A percentile compares a stretch with the other conserved stretches of the same genome.
Evolutionary conservation across 805 yeast species (phyloP).

Genomic region (Saccharomycopsis sp.): DNA sequence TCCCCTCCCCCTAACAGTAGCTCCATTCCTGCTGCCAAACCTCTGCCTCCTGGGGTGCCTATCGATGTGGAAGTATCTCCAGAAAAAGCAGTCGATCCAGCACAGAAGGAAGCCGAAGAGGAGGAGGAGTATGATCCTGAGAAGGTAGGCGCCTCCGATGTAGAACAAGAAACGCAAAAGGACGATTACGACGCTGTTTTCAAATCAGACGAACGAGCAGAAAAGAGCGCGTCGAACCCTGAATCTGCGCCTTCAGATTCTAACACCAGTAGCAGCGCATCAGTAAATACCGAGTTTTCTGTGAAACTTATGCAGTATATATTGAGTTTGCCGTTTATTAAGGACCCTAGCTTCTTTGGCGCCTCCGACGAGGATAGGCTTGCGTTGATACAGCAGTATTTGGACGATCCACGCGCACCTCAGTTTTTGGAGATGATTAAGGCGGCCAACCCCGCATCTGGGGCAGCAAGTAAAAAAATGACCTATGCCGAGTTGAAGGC

Average conservation of each 20-base stretch:
- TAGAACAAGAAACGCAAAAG: constrained; percentile 5
- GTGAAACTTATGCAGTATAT: constrained; percentile 28
- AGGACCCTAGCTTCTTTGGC: constrained; percentile 31
- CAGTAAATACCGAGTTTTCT: constrained; percentile 21
- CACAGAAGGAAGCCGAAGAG: constrained; percentile 7
- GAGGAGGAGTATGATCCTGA: constrained; percentile 9
- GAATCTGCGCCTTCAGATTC: background rate
- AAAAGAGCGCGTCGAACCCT: constrained; percentile 8
- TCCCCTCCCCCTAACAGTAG: background rate
- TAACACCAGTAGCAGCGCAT: constrained; percentile 15
- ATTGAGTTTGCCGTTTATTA: constrained; percentile 27
- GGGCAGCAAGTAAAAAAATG: background rate
- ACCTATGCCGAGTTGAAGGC: background rate
- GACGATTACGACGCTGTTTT: background rate
- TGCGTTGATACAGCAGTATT: constrained; percentile 29
- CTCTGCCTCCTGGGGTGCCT: background rate
- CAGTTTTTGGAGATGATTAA: constrained; percentile 26
- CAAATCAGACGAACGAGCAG: constrained; percentile 14
- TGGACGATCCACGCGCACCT: constrained; percentile 27
- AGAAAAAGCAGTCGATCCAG: too few species aligned
- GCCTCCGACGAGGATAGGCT: constrained; percentile 33
- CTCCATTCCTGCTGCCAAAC: background rate
- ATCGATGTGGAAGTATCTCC: too few species aligned
- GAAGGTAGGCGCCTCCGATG: constrained; percentile 5
- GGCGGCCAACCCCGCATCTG: constrained; percentile 31